Evolutionary conservation across 495 filamentous ascomycete species (phyloP), one percentile per base, ranked within the genome.

Genomic region (Penicillium pancosmium): DNA sequence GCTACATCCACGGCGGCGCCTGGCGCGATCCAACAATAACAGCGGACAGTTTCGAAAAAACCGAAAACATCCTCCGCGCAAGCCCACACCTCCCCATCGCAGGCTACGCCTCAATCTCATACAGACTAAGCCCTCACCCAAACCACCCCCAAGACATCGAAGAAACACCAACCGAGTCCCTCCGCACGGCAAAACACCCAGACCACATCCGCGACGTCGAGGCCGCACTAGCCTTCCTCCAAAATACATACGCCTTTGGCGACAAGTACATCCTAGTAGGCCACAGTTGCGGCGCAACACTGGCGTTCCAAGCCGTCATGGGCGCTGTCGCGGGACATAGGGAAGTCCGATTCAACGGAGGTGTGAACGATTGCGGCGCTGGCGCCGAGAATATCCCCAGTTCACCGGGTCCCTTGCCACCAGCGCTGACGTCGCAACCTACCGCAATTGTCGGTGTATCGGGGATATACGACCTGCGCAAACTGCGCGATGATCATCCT

Each of bases 1-100:
- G 88, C 64, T 92, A 85, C 75, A 87, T 96, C 70, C 93, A 96
- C 75, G 91, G 93, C 64, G 92, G 92, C 65, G 92, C 89, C 65
- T 97, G 91, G 90, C 84, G 90, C 56, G 92, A 96, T 66, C 91
- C 91, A 47, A 70, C 68, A 48, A 71, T 86, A 19, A 82, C 78
- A 52, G 72, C 83, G 16, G 58, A 74, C 7, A 73, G 74, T n/a
- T 84, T 88, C 58, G 60, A 70, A 21, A 73, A 78, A 5, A 74
- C 80, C 13, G 68, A 82, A 44, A 62, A 71, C 12, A 71, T 75
- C 55, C 76, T 88, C 19, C 68, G 78, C 54, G 52, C 67, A 38
- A 65, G 66, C 25, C 64, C 62, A 4, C 55, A 43, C 27, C 56
- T 57, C 18, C 57, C 73, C 25, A 80, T 93, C 48, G 78, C 80